Conservation (phyloP, 2,329 filamentous ascomycete species). For the Epichloe scottii region DNA sequence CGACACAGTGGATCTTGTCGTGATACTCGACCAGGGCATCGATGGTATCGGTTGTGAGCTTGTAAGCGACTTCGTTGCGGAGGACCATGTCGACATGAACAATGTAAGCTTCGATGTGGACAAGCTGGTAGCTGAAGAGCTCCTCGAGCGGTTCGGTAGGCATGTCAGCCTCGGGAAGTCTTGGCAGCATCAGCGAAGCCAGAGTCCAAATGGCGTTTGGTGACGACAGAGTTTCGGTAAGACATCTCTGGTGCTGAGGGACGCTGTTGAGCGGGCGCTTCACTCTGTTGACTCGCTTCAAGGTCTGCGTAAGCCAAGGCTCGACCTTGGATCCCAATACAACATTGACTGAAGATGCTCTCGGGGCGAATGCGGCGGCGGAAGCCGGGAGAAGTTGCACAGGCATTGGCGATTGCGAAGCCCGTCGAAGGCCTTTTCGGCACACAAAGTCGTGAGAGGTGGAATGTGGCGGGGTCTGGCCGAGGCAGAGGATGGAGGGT, state of each 20-base stretch:
- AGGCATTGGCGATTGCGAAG: constrained; percentile 50
- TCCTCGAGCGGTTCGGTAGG: constrained; percentile 76
- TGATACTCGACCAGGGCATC: constrained; percentile 89
- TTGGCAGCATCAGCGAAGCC: constrained; percentile 83
- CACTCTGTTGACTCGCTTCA: constrained; percentile 92
- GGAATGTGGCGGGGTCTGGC: neutral
- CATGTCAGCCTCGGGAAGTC: constrained; percentile 75
- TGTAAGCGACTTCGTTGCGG: constrained; percentile 94
- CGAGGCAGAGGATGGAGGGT: neutral
- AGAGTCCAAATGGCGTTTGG: constrained; percentile 89
- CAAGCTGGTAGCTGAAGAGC: constrained; percentile 82
- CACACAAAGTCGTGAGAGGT: neutral
- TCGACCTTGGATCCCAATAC: constrained; percentile 87
- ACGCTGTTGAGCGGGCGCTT: constrained; percentile 97
- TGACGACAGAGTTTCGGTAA: constrained; percentile 87
- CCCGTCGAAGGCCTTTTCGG: neutral
- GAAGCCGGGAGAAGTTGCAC: constrained; percentile 88
- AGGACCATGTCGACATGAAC: constrained; percentile 99
- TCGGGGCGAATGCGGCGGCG: constrained; percentile 88
- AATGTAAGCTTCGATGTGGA: constrained; percentile 93
- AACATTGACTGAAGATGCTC: constrained; percentile 81
- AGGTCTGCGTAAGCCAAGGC: constrained; percentile 89
- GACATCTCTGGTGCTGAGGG: constrained; percentile 85
- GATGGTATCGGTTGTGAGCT: constrained; percentile 90
- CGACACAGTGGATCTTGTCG: constrained; percentile 86